Base-by-base conservation (phyloP, 2,329 filamentous ascomycete species). In the Thielaviopsis ethacetica region DNA sequence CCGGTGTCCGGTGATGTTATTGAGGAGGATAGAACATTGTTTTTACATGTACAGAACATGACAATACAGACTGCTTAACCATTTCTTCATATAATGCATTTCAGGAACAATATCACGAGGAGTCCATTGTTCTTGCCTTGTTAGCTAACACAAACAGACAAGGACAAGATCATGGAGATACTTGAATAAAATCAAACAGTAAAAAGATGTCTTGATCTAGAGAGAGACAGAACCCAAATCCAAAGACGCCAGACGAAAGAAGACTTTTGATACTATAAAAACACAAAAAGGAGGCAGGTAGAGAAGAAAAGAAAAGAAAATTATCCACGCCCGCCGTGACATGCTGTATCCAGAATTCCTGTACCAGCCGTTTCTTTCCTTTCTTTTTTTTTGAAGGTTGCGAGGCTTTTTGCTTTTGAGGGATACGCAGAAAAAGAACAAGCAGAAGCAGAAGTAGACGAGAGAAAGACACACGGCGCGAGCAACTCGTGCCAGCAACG, bases 191-290 rank as follows among this genome's bases (percentile, higher is more conserved):
- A 55, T 41, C 19, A 55, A 7, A 26, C 6, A 26, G 24, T 26
- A 26, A 55, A 38, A 55, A n/a, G n/a, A 41, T 26, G 24, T 24
- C 52, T 57, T 57, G 47, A 41, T 57, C 56, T 57, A 57, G 56
- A 57, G 56, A 57, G 47, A 57, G 50, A 52, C 30, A 34, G 7
- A 34, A 12, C 30, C 30, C 56, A 47, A 57, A 30, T 49, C 56
- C 47, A 52, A 52, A 41, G 56, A 57, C 56, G 56, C 56, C 56
- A 57, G 47, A 57, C 56, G 47, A 52, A 52, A 21, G 50, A 52
- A 52, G 15, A 52, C 41, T 19, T 49, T 47, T 49, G 44, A 19
- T 17, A n/a, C 44, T 50, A 17, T 12, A 54, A 13, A 41, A 27
- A 38, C 10, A 57, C 21, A 13, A 24, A 49, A 38, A 50, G 38